Percentiles rank a stretch among this genome's conserved stretches.
These are phyloP conservation scores for Coprinellus aureogranulatus DNA, from an alignment of 768 basidiomycete species.

Conservation along the genomic window DNA sequence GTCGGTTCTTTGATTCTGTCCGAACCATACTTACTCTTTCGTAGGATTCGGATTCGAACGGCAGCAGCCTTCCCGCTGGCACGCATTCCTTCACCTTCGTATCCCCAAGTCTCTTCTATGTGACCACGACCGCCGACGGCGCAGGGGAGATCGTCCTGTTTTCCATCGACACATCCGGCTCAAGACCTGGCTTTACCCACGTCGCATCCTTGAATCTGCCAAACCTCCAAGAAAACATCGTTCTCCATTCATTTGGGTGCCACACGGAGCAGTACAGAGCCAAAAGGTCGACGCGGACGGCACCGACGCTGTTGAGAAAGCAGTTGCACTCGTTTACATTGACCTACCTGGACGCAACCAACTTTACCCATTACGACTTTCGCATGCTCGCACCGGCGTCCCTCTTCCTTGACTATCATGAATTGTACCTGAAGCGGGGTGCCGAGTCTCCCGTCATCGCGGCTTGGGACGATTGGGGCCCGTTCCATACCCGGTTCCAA, in stretches of 20 bases:
- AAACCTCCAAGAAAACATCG: background rate
- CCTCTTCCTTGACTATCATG: slow-evolving; percentile 8
- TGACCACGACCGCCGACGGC: slow-evolving; percentile 32
- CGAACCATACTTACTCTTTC: background rate
- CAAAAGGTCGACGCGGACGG: background rate
- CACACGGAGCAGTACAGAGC: background rate
- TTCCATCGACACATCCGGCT: slow-evolving; percentile 27
- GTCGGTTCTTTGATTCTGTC: slow-evolving; percentile 17
- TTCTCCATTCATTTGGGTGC: background rate
- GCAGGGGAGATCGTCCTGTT: slow-evolving; percentile 44
- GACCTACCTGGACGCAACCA: slow-evolving; percentile 1
- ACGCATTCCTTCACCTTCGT: slow-evolving; percentile 50
- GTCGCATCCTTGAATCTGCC: slow-evolving; percentile 1
- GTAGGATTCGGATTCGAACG: slow-evolving; percentile 27
- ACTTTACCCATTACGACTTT: slow-evolving; percentile 7
- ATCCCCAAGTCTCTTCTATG: slow-evolving; percentile 38
- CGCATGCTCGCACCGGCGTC: background rate
- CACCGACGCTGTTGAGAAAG: background rate
- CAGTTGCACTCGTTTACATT: slow-evolving; percentile 5
- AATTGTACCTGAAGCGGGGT: background rate
- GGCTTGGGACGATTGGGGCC: slow-evolving; percentile 13
- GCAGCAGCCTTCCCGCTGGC: slow-evolving; percentile 19
- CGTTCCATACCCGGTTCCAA: slow-evolving; percentile 3
- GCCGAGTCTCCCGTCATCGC: background rate
- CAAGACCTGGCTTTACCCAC: slow-evolving; percentile 6